A percentile compares a stretch with the other conserved stretches of the same genome.
phyloP scores from a whole-genome alignment of 441 rosid species.

The Rhodomyrtus psidioides region DNA sequence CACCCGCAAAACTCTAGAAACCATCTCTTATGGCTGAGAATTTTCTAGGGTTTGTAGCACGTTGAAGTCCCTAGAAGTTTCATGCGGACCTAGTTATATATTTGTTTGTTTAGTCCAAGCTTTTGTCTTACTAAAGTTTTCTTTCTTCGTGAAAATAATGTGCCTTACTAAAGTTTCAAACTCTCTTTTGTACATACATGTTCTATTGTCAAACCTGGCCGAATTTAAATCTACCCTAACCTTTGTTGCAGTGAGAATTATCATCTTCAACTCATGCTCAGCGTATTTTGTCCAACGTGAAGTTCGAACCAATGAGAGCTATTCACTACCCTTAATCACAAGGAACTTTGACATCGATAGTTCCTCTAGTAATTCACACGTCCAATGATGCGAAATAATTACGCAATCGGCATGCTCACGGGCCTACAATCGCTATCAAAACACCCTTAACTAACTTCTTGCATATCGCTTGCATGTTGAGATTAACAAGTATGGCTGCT shows the following conservation, averaged over 20 bases:
- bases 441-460: neutral
- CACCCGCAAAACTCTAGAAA: neutral
- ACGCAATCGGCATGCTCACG: neutral
- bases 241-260: neutral
- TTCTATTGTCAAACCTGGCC: neutral
- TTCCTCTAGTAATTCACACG: neutral
- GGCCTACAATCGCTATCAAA: neutral
- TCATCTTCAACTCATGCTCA: neutral
- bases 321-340: neutral
- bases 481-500: neutral
- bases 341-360: neutral
- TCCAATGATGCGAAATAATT: neutral
- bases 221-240: neutral
- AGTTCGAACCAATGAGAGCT: neutral
- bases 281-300: neutral
- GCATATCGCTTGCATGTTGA: neutral
- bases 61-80: neutral
- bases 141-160: neutral
- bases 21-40: neutral
- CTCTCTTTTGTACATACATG: neutral
- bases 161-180: neutral
- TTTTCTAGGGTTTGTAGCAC: neutral
- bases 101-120: neutral
- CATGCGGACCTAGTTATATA: neutral
- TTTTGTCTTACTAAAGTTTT: neutral